Evolutionary conservation across 192 early-diverging fungal species (phyloP).

Genomic region (Ambispora gerdemannii): DNA sequence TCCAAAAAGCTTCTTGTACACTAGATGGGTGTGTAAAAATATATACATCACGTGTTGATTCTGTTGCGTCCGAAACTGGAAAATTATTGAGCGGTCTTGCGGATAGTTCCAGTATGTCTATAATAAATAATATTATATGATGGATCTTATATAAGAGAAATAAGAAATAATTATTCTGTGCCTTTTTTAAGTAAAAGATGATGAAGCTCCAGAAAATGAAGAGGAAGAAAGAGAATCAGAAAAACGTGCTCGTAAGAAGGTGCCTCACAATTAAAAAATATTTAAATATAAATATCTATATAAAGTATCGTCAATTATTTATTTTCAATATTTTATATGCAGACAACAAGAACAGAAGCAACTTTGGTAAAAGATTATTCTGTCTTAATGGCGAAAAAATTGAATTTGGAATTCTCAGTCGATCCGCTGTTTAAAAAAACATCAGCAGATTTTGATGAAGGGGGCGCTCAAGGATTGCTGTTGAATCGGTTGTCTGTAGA

Average conservation of each 20-base stretch:
- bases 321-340: conserved; percentile 30
- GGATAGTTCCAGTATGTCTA: conserved; percentile 58
- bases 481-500: conserved; percentile 85
- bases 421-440: conserved; percentile 98
- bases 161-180: no score
- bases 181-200: conserved; percentile 32
- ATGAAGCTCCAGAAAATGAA: conserved; percentile 45
- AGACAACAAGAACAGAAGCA: conserved; percentile 46
- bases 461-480: conserved; percentile 87
- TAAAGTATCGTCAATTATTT: conserved; percentile 35
- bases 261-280: conserved; percentile 34
- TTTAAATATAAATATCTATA: conserved; percentile 26
- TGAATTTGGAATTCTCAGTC: conserved; percentile 88
- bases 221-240: conserved; percentile 46
- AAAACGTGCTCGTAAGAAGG: conserved; percentile 42
- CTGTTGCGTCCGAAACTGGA: conserved; percentile 88
- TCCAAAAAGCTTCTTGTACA: conserved; percentile 96
- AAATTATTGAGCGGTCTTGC: conserved; percentile 84
- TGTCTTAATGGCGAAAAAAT: conserved; percentile 75
- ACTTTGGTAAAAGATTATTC: conserved; percentile 84
- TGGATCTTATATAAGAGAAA: not conserved
- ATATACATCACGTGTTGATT: conserved; percentile 95
- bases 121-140: not conserved
- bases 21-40: conserved; percentile 97
- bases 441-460: conserved; percentile 97